phyloP scores from a whole-genome alignment of 371 early-diverging fungal genomes.

The Batrachochytrium dendrobatidis region DNA sequence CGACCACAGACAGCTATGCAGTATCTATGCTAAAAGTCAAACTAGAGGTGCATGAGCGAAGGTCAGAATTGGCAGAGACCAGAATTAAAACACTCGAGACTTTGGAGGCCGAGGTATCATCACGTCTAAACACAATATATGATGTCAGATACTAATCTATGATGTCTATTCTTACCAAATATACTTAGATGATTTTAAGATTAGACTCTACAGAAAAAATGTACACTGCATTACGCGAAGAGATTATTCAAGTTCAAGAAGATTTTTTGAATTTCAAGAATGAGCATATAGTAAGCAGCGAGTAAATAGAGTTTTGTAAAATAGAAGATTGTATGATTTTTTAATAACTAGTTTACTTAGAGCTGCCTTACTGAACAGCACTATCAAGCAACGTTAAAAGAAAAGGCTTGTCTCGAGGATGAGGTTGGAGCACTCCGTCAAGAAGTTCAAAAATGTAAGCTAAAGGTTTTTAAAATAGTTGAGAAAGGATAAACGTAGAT shows the following conservation, averaged over 20 bases:
- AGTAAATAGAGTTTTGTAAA: too few relatives aligned
- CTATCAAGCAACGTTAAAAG: slow-evolving; percentile 6
- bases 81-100: slow-evolving; percentile 16
- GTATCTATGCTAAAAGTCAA: slow-evolving; percentile 21
- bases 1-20: slow-evolving; percentile 4
- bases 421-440: slow-evolving; percentile 8
- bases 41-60: slow-evolving; percentile 23
- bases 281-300: slow-evolving; percentile 15
- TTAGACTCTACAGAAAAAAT: slow-evolving; percentile 19
- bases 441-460: slow-evolving; percentile 25
- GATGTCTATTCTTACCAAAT: too few relatives aligned
- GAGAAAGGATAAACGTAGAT: not conserved
- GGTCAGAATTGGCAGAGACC: slow-evolving; percentile 27
- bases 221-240: slow-evolving; percentile 30
- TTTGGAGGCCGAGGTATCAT: slow-evolving; percentile 13
- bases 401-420: slow-evolving; percentile 10
- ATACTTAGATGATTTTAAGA: slow-evolving; percentile 17
- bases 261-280: slow-evolving; percentile 20
- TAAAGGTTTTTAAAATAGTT: too few relatives aligned
- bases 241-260: slow-evolving; percentile 24
- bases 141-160: not conserved
- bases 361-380: slow-evolving; percentile 21
- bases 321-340: too few relatives aligned
- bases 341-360: too few relatives aligned
- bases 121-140: not conserved